Percentiles rank a stretch among this genome's conserved stretches.
These are phyloP conservation scores for Fusarium pseudograminearum DNA, from an alignment of 2,329 filamentous ascomycete species.

Conservation along the genomic window DNA sequence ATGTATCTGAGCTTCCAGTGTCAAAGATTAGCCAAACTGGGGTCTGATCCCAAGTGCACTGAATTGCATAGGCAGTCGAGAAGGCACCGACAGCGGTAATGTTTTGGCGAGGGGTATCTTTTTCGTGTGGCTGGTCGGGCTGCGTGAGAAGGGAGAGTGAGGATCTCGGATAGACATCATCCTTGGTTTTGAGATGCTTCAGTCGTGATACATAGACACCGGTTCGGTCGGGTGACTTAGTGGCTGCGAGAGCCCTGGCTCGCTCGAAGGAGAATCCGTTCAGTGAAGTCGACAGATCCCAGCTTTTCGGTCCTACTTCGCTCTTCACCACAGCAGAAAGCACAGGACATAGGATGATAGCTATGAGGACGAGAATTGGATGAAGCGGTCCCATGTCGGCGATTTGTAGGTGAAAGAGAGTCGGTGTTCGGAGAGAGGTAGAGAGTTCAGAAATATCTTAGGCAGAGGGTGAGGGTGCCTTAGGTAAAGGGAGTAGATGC, in stretches of 20 bases:
- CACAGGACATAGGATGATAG: conserved; percentile 5
- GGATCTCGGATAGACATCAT: conserved; percentile 41
- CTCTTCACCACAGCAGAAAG: conserved; percentile 1
- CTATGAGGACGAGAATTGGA: background rate
- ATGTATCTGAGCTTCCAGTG: conserved; percentile 66
- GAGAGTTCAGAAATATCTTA: background rate
- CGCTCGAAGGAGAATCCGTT: conserved; percentile 56
- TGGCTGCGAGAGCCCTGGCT: conserved; percentile 45
- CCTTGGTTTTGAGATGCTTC: conserved; percentile 45
- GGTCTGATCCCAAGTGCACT: conserved; percentile 56
- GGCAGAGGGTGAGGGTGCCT: background rate
- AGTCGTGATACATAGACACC: conserved; percentile 52
- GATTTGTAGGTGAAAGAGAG: background rate
- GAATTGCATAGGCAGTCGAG: conserved; percentile 58
- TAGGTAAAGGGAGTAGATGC: background rate
- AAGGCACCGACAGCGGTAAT: conserved; percentile 54
- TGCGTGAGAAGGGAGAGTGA: conserved; percentile 49
- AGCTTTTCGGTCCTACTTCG: conserved; percentile 23
- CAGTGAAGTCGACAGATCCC: conserved; percentile 53
- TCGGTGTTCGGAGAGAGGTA: background rate
- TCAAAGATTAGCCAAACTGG: conserved; percentile 60
- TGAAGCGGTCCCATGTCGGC: background rate
- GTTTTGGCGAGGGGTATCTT: conserved; percentile 52
- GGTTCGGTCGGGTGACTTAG: conserved; percentile 47
- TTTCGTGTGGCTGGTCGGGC: conserved; percentile 28